Conservation (phyloP, 1,284 basidiomycete species). For the Cryptococcus floricola region DNA sequence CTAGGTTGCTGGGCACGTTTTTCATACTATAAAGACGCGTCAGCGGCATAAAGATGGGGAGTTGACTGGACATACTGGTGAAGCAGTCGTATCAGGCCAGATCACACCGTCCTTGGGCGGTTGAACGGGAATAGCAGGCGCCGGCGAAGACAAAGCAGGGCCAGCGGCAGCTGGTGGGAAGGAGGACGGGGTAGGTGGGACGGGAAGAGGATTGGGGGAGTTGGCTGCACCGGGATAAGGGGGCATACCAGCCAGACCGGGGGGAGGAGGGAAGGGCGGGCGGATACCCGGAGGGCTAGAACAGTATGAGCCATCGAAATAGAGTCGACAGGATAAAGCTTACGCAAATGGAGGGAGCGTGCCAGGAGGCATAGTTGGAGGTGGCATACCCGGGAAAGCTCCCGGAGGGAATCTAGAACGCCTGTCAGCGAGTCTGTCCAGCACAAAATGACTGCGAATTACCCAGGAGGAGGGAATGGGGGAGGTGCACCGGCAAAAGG, state of each 20-base stretch:
- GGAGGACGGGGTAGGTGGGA: conserved; percentile 2
- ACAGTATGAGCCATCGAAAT: neutral
- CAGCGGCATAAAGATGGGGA: neutral
- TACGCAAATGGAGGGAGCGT: conserved; percentile 26
- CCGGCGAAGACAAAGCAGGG: conserved; percentile 31
- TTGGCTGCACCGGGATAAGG: no score
- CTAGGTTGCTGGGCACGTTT: conserved; percentile 68
- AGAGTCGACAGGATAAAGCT: conserved; percentile 6
- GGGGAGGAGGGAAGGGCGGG: conserved; percentile 29
- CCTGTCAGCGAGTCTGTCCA: neutral
- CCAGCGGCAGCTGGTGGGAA: conserved; percentile 13
- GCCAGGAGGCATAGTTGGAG: conserved; percentile 40
- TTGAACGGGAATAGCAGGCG: conserved; percentile 22
- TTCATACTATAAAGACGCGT: conserved; percentile 52
- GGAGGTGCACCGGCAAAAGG: conserved; percentile 51
- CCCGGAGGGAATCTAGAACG: conserved; percentile 9
- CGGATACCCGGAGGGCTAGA: conserved; percentile 34
- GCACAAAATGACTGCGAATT: neutral
- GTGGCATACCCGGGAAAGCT: conserved; percentile 29
- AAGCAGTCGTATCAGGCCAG: conserved; percentile 47
- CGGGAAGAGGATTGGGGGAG: no score
- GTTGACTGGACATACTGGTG: conserved; percentile 35
- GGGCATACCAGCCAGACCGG: conserved; percentile 16
- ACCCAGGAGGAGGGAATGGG: conserved; percentile 44
- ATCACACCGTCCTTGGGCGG: conserved; percentile 48